These are phyloP conservation scores for Immersiella caudata DNA, from an alignment of 495 filamentous ascomycete species.

Conservation along the genomic window DNA sequence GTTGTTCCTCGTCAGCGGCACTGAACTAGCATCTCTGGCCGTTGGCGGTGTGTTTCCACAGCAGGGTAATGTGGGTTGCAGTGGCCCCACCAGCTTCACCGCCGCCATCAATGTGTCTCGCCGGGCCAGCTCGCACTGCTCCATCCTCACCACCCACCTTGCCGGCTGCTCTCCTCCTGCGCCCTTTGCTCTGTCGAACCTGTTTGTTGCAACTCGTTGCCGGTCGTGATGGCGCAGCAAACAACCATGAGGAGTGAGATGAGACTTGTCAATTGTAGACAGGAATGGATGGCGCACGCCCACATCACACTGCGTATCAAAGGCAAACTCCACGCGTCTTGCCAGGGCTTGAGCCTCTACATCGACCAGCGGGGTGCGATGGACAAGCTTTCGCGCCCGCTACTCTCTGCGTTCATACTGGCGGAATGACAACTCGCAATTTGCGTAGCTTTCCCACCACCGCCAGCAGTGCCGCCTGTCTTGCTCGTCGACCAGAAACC, in stretches of 20 bases:
- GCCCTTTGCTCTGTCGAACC: not conserved
- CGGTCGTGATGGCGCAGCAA: not conserved
- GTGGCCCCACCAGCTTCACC: not conserved
- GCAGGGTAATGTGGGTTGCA: conserved; percentile 4
- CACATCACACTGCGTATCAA: not conserved
- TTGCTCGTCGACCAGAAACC: not conserved
- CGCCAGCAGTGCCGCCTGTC: not conserved
- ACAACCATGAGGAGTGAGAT: not conserved
- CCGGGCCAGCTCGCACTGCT: not conserved
- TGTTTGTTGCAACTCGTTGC: not conserved
- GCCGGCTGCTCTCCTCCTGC: not conserved
- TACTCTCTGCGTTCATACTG: not conserved
- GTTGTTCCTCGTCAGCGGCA: not conserved
- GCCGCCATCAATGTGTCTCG: not conserved
- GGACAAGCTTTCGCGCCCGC: conserved; percentile 1
- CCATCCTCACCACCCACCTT: not conserved
- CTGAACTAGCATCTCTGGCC: not conserved
- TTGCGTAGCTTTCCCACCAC: not conserved
- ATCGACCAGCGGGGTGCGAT: not conserved
- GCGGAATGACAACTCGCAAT: not conserved
- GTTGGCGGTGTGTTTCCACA: not conserved
- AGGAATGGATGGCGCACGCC: not conserved
- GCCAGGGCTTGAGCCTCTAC: not conserved
- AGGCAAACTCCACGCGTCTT: not conserved
- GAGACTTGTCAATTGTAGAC: not conserved